These are phyloP conservation scores for Ceratocystis huliohia DNA, from an alignment of 2,329 filamentous ascomycete genomes.

Conservation along the genomic window DNA sequence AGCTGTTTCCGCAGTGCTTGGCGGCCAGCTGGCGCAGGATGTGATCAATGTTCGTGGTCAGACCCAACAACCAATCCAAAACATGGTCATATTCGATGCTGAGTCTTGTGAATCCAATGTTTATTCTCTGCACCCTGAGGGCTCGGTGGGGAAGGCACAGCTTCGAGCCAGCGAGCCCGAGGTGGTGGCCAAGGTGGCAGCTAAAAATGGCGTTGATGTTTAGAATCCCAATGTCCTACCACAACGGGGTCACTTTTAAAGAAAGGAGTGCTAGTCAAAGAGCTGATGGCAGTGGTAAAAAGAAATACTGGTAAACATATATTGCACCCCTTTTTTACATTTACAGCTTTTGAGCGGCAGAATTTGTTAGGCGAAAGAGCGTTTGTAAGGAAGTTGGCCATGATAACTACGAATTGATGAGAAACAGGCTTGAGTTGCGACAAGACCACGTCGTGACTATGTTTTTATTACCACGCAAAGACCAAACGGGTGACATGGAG, in stretches of 20 bases:
- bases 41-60: constrained; percentile 91
- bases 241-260: neutral
- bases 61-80: constrained; percentile 89
- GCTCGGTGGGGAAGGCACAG: constrained; percentile 24
- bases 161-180: constrained; percentile 6
- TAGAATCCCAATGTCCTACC: neutral
- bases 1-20: constrained; percentile 77
- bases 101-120: constrained; percentile 64
- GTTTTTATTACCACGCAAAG: neutral
- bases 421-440: neutral
- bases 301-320: neutral
- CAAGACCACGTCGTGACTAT: neutral
- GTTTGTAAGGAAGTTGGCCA: neutral
- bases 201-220: constrained; percentile 12
- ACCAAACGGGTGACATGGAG: neutral
- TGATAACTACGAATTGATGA: neutral
- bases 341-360: neutral
- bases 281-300: neutral
- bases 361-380: neutral
- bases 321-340: neutral
- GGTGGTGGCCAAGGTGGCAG: constrained; percentile 9
- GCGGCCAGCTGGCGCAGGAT: constrained; percentile 84
- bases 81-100: constrained; percentile 84
- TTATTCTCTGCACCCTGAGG: constrained; percentile 67
- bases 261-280: no score